Conservation (phyloP, 331 rosid genomes). For the Acacia pycnantha region DNA sequence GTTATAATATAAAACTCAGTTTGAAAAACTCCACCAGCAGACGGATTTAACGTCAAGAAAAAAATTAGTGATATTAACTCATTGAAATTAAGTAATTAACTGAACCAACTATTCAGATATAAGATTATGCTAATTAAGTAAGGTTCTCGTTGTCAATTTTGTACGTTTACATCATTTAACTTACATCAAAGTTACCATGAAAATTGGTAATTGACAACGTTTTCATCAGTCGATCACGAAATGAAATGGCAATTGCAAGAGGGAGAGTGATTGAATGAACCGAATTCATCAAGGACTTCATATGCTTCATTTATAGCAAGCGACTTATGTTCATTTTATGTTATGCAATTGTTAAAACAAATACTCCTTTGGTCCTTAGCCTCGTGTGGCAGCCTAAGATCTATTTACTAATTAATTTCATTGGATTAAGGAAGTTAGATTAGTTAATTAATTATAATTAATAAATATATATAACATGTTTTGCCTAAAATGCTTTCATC, state of each 20-base stretch:
- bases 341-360: no score
- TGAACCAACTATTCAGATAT: not conserved
- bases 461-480: no score
- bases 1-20: not conserved
- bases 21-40: not conserved
- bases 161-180: not conserved
- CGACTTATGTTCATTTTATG: no score
- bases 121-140: not conserved
- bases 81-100: no score
- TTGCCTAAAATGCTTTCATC: no score
- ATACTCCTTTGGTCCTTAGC: no score
- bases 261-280: not conserved
- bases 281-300: not conserved
- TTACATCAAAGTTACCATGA: constrained; percentile 1
- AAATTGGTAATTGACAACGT: not conserved
- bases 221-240: not conserved
- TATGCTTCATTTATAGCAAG: not conserved
- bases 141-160: not conserved
- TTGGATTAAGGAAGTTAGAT: no score
- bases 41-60: not conserved
- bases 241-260: not conserved
- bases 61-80: not conserved
- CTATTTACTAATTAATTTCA: no score
- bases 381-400: no score
- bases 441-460: no score